These are phyloP conservation scores for Leccinellum rugosiceps DNA, from an alignment of 768 basidiomycete genomes.

Conservation along the genomic window DNA sequence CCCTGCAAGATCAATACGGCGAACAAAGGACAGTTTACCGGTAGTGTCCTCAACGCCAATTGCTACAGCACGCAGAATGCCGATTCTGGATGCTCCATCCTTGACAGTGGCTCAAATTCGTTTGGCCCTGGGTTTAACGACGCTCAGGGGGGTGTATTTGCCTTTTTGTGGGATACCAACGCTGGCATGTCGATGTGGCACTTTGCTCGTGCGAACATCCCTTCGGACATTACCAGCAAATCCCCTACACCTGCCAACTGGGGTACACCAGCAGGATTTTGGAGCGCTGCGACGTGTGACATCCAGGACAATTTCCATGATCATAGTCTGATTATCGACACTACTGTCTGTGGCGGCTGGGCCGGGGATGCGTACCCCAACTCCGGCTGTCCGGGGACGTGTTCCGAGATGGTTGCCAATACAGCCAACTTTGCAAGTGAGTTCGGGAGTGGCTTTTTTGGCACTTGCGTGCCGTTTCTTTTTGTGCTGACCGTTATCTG, in stretches of 20 bases:
- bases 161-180: conserved; percentile 46
- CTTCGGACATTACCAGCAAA: conserved; percentile 43
- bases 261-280: conserved; percentile 52
- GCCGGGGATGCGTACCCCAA: conserved; percentile 17
- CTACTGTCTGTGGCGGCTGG: conserved; percentile 34
- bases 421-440: conserved; percentile 50
- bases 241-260: conserved; percentile 46
- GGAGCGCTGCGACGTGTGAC: conserved; percentile 45
- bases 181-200: conserved; percentile 53
- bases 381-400: conserved; percentile 41
- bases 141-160: conserved; percentile 52
- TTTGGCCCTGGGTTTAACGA: conserved; percentile 36
- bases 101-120: conserved; percentile 37
- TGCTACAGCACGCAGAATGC: conserved; percentile 40
- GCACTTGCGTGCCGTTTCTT: conserved; percentile 3
- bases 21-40: conserved; percentile 24
- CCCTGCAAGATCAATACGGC: conserved; percentile 22
- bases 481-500: neutral
- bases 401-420: conserved; percentile 47
- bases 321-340: conserved; percentile 43
- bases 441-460: conserved; percentile 5
- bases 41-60: conserved; percentile 15
- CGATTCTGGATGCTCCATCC: conserved; percentile 51
- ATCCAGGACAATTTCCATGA: conserved; percentile 47
- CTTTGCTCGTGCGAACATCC: conserved; percentile 50